Percentiles rank a stretch among this genome's conserved stretches.
Conservation (phyloP, 768 basidiomycete species). For the Rhodotorula taiwanensis region DNA sequence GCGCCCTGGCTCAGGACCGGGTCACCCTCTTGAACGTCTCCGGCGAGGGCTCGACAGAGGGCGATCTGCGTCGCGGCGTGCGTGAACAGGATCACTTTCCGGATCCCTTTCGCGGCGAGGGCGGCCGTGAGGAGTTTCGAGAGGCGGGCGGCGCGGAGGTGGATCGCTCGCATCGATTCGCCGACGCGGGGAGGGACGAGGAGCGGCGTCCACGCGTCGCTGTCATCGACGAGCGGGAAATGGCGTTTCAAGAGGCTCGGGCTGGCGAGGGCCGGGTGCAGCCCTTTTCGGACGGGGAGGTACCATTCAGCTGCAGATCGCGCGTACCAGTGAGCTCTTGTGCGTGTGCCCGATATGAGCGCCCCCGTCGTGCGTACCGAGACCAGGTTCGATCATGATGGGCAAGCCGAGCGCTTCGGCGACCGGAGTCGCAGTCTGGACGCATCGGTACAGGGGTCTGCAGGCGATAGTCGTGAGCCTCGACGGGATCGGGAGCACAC, state of each 20-base stretch:
- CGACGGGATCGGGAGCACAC: too few relatives aligned
- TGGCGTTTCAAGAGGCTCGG: neutral
- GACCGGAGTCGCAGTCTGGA: constrained; percentile 67
- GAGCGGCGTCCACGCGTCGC: constrained; percentile 66
- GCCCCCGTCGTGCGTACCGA: constrained; percentile 15
- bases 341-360: too few relatives aligned
- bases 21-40: constrained; percentile 43
- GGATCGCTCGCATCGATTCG: constrained; percentile 59
- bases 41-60: constrained; percentile 57
- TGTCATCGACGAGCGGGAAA: constrained; percentile 18
- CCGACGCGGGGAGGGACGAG: constrained; percentile 65
- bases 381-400: constrained; percentile 73
- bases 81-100: constrained; percentile 17
- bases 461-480: too few relatives aligned
- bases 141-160: constrained; percentile 56
- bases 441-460: constrained; percentile 74
- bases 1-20: neutral
- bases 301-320: constrained; percentile 30
- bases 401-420: constrained; percentile 60
- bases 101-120: constrained; percentile 44
- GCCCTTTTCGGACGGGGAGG: constrained; percentile 30
- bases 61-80: constrained; percentile 66
- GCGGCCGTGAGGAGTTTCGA: constrained; percentile 53
- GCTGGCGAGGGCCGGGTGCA: constrained; percentile 20
- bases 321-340: neutral